Conservation (phyloP, 176 grass and related monocot species). For the Ensete ventricosum region DNA sequence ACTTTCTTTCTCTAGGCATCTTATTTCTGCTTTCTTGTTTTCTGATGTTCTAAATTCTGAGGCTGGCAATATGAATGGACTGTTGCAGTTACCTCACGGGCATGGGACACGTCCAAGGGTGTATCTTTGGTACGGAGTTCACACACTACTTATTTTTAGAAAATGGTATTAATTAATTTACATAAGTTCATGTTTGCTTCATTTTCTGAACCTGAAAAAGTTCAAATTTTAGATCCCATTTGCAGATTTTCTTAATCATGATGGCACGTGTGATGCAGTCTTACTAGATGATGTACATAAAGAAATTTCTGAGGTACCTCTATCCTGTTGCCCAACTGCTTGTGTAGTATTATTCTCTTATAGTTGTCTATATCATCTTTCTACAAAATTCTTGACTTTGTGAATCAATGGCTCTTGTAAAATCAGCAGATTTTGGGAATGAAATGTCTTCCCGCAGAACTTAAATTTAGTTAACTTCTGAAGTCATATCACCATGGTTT, state of each 20-base stretch:
- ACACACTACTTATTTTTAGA: not conserved
- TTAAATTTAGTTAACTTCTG: not conserved
- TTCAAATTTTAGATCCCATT: slow-evolving; percentile 60
- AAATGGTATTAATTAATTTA: not conserved
- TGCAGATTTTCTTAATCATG: slow-evolving; percentile 97
- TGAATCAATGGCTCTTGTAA: not conserved
- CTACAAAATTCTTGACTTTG: not conserved
- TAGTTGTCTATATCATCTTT: not conserved
- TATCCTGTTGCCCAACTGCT: not conserved
- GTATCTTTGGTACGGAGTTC: slow-evolving; percentile 61
- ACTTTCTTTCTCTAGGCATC: not conserved
- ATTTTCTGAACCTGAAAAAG: slow-evolving; percentile 21
- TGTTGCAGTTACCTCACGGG: slow-evolving; percentile 67
- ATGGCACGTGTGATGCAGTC: slow-evolving; percentile 33
- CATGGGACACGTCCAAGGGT: slow-evolving; percentile 52
- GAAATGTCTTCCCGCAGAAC: not conserved
- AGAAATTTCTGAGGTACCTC: slow-evolving; percentile 58
- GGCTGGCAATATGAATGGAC: slow-evolving; percentile 24
- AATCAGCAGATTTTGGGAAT: not conserved
- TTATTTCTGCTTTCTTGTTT: not conserved
- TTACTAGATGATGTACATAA: slow-evolving; percentile 43
- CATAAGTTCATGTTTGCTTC: not conserved
- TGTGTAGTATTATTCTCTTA: not conserved
- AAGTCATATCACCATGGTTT: not conserved
- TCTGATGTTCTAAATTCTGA: not conserved